Conservation (phyloP, 306 rosid genomes). For the Fagus sylvatica region DNA sequence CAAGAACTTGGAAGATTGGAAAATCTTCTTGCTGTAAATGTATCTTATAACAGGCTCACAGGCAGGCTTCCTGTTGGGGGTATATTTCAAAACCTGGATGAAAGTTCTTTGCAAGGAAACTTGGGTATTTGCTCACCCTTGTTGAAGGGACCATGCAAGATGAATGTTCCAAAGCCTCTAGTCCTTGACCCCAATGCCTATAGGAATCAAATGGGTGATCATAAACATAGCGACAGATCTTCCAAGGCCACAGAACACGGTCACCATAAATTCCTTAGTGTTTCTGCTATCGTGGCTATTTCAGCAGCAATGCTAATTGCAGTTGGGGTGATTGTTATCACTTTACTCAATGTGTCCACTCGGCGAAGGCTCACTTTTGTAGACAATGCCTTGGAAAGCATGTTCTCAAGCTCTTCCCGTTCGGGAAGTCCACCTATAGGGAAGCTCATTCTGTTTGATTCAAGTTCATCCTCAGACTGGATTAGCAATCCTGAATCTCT, state of each 20-base stretch:
- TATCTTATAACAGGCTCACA: slow-evolving; percentile 75
- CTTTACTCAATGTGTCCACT: slow-evolving; percentile 68
- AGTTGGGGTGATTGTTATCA: slow-evolving; percentile 68
- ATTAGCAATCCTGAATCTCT: slow-evolving; percentile 56
- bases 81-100: slow-evolving; percentile 73
- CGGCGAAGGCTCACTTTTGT: slow-evolving; percentile 67
- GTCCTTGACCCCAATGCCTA: slow-evolving; percentile 84
- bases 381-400: slow-evolving; percentile 83
- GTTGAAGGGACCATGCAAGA: slow-evolving; percentile 81
- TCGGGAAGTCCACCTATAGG: slow-evolving; percentile 67
- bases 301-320: slow-evolving; percentile 66
- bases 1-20: slow-evolving; percentile 76
- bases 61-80: slow-evolving; percentile 83
- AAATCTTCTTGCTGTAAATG: slow-evolving; percentile 78
- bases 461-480: slow-evolving; percentile 42
- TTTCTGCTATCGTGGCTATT: slow-evolving; percentile 80
- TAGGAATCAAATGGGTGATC: slow-evolving; percentile 50
- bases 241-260: slow-evolving; percentile 20
- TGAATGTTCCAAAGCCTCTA: slow-evolving; percentile 89
- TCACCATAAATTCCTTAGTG: slow-evolving; percentile 69
- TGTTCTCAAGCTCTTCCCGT: slow-evolving; percentile 77
- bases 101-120: slow-evolving; percentile 86
- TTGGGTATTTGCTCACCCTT: slow-evolving; percentile 83
- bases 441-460: slow-evolving; percentile 72
- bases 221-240: slow-evolving; percentile 38